Evolutionary conservation across 225 moss, liverwort and hornwort genomes (phyloP).

Genomic region (Lunularia cruciata): DNA sequence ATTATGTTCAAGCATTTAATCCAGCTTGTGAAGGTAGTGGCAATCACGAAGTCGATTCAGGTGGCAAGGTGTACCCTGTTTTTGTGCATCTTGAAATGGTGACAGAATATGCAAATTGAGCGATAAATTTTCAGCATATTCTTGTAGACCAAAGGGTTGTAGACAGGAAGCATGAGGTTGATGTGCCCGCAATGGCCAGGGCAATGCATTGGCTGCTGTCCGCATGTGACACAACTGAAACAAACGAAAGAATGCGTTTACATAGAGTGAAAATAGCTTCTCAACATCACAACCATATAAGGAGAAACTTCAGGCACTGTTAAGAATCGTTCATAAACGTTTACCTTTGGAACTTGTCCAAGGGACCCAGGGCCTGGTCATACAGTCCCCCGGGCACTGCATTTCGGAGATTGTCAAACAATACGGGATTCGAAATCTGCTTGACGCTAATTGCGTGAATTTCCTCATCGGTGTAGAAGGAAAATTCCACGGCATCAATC

Average conservation of each 20-base stretch:
- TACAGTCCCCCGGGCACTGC: constrained; percentile 86
- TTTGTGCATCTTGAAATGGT: constrained; percentile 90
- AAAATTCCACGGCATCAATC: constrained; percentile 79
- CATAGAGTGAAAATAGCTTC: neutral
- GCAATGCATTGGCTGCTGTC: constrained; percentile 68
- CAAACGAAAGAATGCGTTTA: neutral
- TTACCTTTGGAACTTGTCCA: constrained; percentile 65
- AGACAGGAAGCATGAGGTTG: constrained; percentile 86
- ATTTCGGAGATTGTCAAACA: constrained; percentile 86
- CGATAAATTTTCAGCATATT: constrained; percentile 78
- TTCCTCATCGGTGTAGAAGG: constrained; percentile 83
- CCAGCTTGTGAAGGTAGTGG: neutral
- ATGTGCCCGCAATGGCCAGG: constrained; percentile 92
- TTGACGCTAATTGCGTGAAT: constrained; percentile 88
- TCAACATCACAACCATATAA: no score
- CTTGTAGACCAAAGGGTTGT: constrained; percentile 90
- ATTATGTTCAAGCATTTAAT: neutral
- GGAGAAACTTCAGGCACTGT: neutral
- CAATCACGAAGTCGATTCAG: neutral
- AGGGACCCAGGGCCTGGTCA: constrained; percentile 78
- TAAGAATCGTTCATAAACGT: no score
- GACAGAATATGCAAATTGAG: constrained; percentile 82
- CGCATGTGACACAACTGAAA: constrained; percentile 82
- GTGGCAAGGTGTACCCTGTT: constrained; percentile 56
- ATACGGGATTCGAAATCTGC: constrained; percentile 73